Conservation (phyloP, 305 asterid genomes). For the Striga hermonthica region DNA sequence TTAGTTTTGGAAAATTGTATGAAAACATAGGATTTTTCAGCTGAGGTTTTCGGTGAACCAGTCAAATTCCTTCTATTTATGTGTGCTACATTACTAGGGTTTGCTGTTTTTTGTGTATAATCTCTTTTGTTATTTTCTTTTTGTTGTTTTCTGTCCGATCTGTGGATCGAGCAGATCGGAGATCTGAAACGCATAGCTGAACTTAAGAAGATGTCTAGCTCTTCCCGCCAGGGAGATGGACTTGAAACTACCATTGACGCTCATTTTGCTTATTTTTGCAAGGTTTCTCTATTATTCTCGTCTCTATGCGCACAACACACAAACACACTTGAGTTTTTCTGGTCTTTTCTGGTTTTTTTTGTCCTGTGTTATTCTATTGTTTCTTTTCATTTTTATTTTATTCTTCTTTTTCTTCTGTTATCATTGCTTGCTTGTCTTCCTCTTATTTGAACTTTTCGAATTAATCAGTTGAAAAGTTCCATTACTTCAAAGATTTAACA, state of each 20-base stretch:
- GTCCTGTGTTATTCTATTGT: neutral
- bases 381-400: neutral
- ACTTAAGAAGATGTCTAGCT: conserved; percentile 37
- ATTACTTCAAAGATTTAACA: conserved; percentile 9
- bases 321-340: neutral
- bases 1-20: too few relatives aligned
- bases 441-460: neutral
- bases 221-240: conserved; percentile 37
- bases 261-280: conserved; percentile 67
- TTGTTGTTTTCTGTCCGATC: conserved; percentile 22
- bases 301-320: neutral
- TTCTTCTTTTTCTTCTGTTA: neutral
- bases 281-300: conserved; percentile 45
- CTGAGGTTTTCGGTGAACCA: conserved; percentile 26
- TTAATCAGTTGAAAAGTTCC: conserved; percentile 20
- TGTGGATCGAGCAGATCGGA: conserved; percentile 39
- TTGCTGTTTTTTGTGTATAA: conserved; percentile 7
- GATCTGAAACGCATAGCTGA: conserved; percentile 53
- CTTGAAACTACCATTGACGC: conserved; percentile 46
- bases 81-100: conserved; percentile 35
- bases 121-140: neutral
- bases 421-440: neutral
- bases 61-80: conserved; percentile 8
- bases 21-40: conserved; percentile 22
- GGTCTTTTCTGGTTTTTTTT: neutral